Conservation (phyloP, 169 alveolate genomes). For the Plasmodium relictum region DNA sequence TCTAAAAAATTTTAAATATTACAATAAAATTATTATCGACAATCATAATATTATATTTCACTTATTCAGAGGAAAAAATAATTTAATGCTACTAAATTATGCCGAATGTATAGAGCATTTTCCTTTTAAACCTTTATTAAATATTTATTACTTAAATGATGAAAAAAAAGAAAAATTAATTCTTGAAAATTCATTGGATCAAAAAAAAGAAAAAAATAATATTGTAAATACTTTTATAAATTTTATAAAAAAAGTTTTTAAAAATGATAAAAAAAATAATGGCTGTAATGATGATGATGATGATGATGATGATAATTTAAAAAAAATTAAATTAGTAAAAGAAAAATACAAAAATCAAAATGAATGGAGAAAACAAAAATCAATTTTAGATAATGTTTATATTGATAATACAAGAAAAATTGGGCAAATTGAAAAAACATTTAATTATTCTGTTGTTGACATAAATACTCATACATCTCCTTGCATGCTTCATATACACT, state of each 20-base stretch:
- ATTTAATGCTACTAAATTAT: constrained; percentile 30
- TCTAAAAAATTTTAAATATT: constrained; percentile 10
- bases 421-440: constrained; percentile 69
- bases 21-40: constrained; percentile 64
- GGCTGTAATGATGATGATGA: background rate
- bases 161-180: background rate
- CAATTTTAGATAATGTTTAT: constrained; percentile 52
- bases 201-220: background rate
- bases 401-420: constrained; percentile 44
- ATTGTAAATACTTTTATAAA: background rate
- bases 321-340: constrained; percentile 2
- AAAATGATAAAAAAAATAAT: constrained; percentile 8
- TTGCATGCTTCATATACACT: constrained; percentile 71
- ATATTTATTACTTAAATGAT: constrained; percentile 16
- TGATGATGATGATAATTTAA: background rate
- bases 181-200: background rate
- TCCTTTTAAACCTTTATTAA: constrained; percentile 51
- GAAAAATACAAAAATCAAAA: constrained; percentile 1
- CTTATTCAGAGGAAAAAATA: constrained; percentile 38
- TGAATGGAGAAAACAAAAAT: constrained; percentile 43
- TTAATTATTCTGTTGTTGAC: constrained; percentile 62
- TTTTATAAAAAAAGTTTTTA: background rate
- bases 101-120: constrained; percentile 41
- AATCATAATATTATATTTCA: constrained; percentile 68
- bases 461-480: constrained; percentile 60